Evolutionary conservation across 176 grass and related monocot species (phyloP).

Genomic region (barley (Hordeum vulgare)): MorexV3_pseudomolecules_assembly NC_058522.1:311632145-311632644

Average conservation of each 20-base stretch:
- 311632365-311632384: background rate
- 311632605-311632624: background rate
- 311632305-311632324: background rate
- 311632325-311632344: conserved; percentile 10
- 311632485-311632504: background rate
- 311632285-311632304: background rate
- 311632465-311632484: background rate
- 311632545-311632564: background rate
- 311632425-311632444: background rate
- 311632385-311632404: background rate
- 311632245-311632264: background rate
- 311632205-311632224: background rate
- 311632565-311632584: background rate
- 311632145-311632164: background rate
- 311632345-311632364: background rate
- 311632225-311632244: background rate
- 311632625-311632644: background rate
- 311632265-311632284: conserved; percentile 7
- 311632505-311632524: background rate
- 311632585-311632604: background rate
- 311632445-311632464: background rate
- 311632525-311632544: background rate
- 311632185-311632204: background rate
- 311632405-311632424: background rate
- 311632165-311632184: background rate